Evolutionary conservation across 176 grass and related monocot species (phyloP).

Genomic region (barley (Hordeum vulgare)): MorexV3_pseudomolecules_assembly NC_058522.1:507351705-507352204

Average conservation of each 20-base stretch:
- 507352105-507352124: neutral
- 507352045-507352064: neutral
- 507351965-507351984: neutral
- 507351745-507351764: neutral
- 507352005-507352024: slow-evolving; percentile 7
- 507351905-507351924: neutral
- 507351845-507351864: neutral
- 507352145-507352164: neutral
- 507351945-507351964: neutral
- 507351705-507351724: neutral
- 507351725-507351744: neutral
- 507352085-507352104: neutral
- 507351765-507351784: neutral
- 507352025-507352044: neutral
- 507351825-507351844: neutral
- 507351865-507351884: neutral
- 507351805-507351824: neutral
- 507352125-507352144: neutral
- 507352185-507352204: neutral
- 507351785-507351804: neutral
- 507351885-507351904: neutral
- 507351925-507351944: neutral
- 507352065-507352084: neutral
- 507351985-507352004: neutral
- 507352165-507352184: neutral